Percentiles rank a stretch among this genome's conserved stretches.
phyloP scores from a whole-genome alignment of 306 rosid genomes.

The Quercus mongolica region DNA sequence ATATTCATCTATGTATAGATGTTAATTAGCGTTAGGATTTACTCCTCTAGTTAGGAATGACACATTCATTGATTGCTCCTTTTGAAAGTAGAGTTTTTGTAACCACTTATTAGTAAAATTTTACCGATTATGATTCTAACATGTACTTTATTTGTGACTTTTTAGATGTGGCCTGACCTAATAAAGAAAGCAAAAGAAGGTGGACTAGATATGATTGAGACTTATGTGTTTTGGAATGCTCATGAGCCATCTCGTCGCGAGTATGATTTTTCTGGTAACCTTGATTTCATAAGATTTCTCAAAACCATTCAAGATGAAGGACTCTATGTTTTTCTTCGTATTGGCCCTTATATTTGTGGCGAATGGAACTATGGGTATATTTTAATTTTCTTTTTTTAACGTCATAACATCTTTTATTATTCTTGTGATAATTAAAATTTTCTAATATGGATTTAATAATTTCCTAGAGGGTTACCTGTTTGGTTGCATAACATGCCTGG shows the following conservation, averaged over 20 bases:
- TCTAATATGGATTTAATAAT: not conserved
- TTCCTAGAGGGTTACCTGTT: slow-evolving; percentile 46
- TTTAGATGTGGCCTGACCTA: slow-evolving; percentile 28
- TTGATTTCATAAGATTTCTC: slow-evolving; percentile 23
- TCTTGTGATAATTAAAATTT: not conserved
- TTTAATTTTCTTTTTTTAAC: not conserved
- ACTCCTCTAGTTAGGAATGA: too few species aligned
- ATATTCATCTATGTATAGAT: not conserved
- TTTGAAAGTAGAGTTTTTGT: too few species aligned
- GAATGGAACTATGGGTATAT: slow-evolving; percentile 62
- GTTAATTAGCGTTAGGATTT: too few species aligned
- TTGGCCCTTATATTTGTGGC: slow-evolving; percentile 65
- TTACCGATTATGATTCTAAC: too few species aligned
- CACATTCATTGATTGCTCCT: too few species aligned
- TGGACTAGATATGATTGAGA: slow-evolving; percentile 32
- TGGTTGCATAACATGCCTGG: slow-evolving; percentile 62
- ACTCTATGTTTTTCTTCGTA: slow-evolving; percentile 45
- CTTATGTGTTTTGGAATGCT: slow-evolving; percentile 33
- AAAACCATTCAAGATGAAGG: slow-evolving; percentile 7
- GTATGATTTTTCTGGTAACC: slow-evolving; percentile 29
- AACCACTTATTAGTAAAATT: too few species aligned
- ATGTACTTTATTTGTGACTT: not conserved
- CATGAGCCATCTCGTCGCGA: slow-evolving; percentile 22
- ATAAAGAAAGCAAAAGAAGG: slow-evolving; percentile 23
- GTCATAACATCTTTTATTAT: not conserved